Base-by-base conservation (phyloP, 169 alveolate species). In the Plasmodium fragile region DNA sequence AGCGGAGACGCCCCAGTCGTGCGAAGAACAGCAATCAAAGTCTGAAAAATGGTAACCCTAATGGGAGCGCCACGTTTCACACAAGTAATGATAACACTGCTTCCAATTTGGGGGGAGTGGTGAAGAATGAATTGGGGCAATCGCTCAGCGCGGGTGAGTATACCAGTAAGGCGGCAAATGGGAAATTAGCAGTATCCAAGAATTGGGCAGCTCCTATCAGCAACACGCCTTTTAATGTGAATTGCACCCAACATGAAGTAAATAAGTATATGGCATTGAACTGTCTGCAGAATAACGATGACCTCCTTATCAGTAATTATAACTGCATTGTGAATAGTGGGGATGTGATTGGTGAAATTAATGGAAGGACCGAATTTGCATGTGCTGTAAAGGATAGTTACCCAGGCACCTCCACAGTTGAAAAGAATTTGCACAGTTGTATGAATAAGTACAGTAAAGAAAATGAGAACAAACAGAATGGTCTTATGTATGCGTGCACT, bases 251-350 rank as follows among this genome's bases (percentile, higher is more conserved):
- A 39, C 5, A 69, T 49, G 39, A 65, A 5, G 32, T n/a, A n/a
- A 41, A 69, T 82, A 65, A 30, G 7, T 82, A n/a, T 65, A n/a
- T 25, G 65, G 81, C 80, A n/a, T 49, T 73, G 28, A 49, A 73
- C 10, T 36, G 4, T 30, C 79, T 85, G 55, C 7, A 18, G 13
- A 87, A 77, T 75, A 59, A 43, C 70, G 55, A 87, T 71, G 69
- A 77, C 52, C 81, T 78, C 52, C 34, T 89, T 71, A 28, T 89
- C 2, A 89, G 81, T 55, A 89, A 78, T 78, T 11, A 77, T 30
- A 59, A 55, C 8, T 45, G 25, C 28, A 7, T 72, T 72, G 41
- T 45, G 34, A 72, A 43, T 32, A 22, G 39, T 73, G n/a, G 77
- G 5, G 83, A 65, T 11, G 13, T 28, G 11, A 11, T 25, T 22